Evolutionary conservation across 208 protist genomes (phyloP).

Genomic region (Wallacemonas collosoma): DNA sequence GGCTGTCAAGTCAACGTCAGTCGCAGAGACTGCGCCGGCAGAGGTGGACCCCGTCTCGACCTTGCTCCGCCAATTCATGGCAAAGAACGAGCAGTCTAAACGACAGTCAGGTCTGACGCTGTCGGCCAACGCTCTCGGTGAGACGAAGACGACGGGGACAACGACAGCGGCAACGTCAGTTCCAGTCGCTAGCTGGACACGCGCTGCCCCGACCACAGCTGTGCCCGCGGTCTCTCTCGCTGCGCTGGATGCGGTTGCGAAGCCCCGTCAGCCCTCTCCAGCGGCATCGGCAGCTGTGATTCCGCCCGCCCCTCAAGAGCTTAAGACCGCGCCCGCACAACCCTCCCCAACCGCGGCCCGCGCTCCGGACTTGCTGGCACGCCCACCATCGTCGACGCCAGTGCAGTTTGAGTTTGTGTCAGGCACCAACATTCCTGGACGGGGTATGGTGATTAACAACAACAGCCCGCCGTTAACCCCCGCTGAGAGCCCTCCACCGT

Average conservation of each 20-base stretch:
- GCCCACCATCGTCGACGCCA: not conserved
- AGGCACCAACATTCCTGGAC: slow-evolving; percentile 72
- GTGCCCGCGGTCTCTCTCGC: not conserved
- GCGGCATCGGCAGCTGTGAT: not conserved
- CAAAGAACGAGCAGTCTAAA: slow-evolving; percentile 17
- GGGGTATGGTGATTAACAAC: slow-evolving; percentile 28
- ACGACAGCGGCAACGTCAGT: not conserved
- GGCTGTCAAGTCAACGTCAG: not conserved
- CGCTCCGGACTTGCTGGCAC: not conserved
- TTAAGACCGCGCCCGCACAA: not conserved
- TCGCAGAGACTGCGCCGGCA: not conserved
- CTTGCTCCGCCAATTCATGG: slow-evolving; percentile 12
- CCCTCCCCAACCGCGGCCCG: not conserved
- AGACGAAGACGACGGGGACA: not conserved
- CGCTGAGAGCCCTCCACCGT: slow-evolving; percentile 16
- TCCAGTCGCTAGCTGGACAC: not conserved
- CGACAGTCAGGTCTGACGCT: not conserved
- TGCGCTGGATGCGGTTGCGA: not conserved
- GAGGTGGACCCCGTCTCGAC: slow-evolving; percentile 11
- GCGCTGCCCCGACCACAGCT: not conserved
- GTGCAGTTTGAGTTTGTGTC: slow-evolving; percentile 60
- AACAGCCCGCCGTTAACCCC: slow-evolving; percentile 11
- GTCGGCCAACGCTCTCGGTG: too few species aligned
- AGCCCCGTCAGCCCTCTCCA: not conserved
- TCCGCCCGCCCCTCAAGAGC: not conserved